Evolutionary conservation across 345 rosid genomes (phyloP), one percentile per base, ranked within the genome.

Genomic region (Excoecaria agallocha): DNA sequence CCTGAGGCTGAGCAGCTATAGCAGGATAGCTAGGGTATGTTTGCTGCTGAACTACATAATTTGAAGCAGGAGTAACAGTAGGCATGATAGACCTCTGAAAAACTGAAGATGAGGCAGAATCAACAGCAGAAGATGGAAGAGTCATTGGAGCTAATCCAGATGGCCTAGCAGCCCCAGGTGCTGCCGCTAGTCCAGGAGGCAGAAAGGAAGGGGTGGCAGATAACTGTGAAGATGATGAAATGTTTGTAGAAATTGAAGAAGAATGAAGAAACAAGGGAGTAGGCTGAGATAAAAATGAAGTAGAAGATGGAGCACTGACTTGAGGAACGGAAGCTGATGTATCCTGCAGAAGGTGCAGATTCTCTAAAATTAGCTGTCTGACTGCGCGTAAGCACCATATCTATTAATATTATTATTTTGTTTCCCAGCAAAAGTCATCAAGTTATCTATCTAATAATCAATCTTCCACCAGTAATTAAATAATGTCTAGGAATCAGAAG

Each of bases 1-100:
- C 93, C 74, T 84, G 96, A 39, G 90, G 89, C 51, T 85, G 71
- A 79, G 85, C 85, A 85, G 80, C 85, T 81, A 87, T 81, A 72
- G 88, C 30, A 81, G 94, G 84, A 80, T 84, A 86, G 56, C 89
- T 78, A 68, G 90, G 88, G 76, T 85, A 87, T 35, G 85, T 72
- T 78, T 89, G 95, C 22, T 84, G 92, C 83, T 85, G 94, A 80
- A 80, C 70, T 51, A 75, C 78, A 67, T 83, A 82, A 83, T 76
- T 86, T 69, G 84, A 70, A 39, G 82, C 66, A 78, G 83, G 74
- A 81, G 89, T 81, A 69, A 75, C 71, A 48, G 77, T 55, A 11
- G 81, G 75, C 84, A 80, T 57, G 76, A 70, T 75, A 17, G 91
- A 86, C 77, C 92, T 82, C 71, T 77, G 80, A 54, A 30, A 30